Evolutionary conservation across 2,329 filamentous ascomycete species (phyloP).

Genomic region (Pseudogymnoascus sp.): DNA sequence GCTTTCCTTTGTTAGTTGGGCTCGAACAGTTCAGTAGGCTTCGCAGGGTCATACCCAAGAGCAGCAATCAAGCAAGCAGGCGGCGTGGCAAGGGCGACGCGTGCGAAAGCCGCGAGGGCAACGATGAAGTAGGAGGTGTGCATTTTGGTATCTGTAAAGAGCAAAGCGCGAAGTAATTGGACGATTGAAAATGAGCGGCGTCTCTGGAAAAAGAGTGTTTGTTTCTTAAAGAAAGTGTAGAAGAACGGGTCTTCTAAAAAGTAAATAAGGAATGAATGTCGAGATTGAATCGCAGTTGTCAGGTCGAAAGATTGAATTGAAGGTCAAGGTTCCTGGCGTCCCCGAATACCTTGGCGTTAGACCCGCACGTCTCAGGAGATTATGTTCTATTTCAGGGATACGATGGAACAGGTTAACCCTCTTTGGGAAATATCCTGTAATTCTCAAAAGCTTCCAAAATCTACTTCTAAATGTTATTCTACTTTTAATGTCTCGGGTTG

Average conservation of each 20-base stretch:
- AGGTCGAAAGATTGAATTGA: slow-evolving; percentile 5
- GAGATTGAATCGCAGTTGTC: background rate
- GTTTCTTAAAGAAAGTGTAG: slow-evolving; percentile 6
- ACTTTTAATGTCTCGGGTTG: background rate
- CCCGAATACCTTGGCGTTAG: slow-evolving; percentile 1
- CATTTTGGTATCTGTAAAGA: slow-evolving; percentile 15
- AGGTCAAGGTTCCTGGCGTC: slow-evolving; percentile 6
- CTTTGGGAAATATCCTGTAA: background rate
- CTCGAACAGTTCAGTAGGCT: background rate
- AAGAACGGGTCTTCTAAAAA: slow-evolving; percentile 2
- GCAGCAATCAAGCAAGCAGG: slow-evolving; percentile 24
- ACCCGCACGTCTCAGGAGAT: slow-evolving; percentile 5
- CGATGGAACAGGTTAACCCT: slow-evolving; percentile 1
- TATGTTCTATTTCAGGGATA: slow-evolving; percentile 8
- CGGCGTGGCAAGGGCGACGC: slow-evolving; percentile 17
- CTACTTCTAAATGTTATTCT: background rate
- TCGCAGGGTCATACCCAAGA: slow-evolving; percentile 12
- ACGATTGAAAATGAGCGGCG: background rate
- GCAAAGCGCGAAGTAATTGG: background rate
- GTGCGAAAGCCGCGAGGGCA: slow-evolving; percentile 16
- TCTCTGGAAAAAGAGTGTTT: background rate
- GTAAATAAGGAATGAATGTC: background rate
- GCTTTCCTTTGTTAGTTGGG: slow-evolving; percentile 7
- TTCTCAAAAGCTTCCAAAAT: background rate
- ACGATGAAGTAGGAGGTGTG: slow-evolving; percentile 18